phyloP scores from a whole-genome alignment of 1,284 basidiomycete genomes.

The Anthracocystis setariae region DNA sequence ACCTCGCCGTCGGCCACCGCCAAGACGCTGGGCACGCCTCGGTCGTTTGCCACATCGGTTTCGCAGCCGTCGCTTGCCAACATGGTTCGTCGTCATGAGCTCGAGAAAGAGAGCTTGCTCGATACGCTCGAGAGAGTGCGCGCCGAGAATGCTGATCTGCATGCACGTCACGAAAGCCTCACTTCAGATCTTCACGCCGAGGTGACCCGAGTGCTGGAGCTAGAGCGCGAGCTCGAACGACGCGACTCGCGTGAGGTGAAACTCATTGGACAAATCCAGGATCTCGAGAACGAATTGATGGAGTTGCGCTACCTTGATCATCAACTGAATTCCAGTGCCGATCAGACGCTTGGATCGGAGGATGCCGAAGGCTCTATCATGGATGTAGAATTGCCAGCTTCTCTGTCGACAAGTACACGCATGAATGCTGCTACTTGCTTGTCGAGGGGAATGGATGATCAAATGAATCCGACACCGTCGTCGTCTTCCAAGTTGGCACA shows the following conservation, averaged over 20 bases:
- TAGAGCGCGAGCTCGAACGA: constrained; percentile 55
- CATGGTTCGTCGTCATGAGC: constrained; percentile 53
- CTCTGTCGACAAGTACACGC: constrained; percentile 10
- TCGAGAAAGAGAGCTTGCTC: constrained; percentile 57
- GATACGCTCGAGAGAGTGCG: constrained; percentile 53
- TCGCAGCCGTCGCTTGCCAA: constrained; percentile 45
- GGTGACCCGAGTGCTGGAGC: constrained; percentile 56
- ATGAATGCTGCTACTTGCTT: constrained; percentile 9
- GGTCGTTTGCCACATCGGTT: constrained; percentile 42
- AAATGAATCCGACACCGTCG: constrained; percentile 7
- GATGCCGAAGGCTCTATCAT: constrained; percentile 43
- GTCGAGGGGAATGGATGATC: constrained; percentile 10
- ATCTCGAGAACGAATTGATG: constrained; percentile 41
- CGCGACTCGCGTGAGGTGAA: constrained; percentile 42
- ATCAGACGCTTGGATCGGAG: constrained; percentile 37
- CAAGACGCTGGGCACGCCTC: constrained; percentile 57
- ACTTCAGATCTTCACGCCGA: constrained; percentile 56
- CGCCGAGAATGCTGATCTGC: constrained; percentile 39
- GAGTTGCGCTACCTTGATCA: constrained; percentile 38
- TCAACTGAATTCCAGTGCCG: constrained; percentile 35
- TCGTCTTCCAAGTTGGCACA: constrained; percentile 32
- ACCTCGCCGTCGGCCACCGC: constrained; percentile 56
- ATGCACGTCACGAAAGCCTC: constrained; percentile 39
- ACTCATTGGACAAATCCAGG: constrained; percentile 38
- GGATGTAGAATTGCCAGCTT: constrained; percentile 32